Conservation (phyloP, 2,329 filamentous ascomycete species). For the Colletotrichum lentis region DNA sequence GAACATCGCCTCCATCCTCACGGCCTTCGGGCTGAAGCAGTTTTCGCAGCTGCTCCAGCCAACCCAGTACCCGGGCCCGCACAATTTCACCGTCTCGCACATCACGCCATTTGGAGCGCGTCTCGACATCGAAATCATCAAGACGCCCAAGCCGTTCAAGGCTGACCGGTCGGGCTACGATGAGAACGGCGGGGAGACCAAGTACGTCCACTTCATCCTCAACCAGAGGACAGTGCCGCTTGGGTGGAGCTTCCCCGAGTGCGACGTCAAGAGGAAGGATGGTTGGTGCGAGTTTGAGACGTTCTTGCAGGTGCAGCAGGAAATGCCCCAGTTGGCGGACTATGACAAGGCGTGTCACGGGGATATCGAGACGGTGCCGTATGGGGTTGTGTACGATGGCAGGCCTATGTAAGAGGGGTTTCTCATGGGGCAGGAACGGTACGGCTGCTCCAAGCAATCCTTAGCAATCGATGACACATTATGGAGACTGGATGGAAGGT, state of each 20-base stretch:
- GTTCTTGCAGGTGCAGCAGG: constrained; percentile 70
- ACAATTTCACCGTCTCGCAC: constrained; percentile 72
- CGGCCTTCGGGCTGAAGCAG: constrained; percentile 76
- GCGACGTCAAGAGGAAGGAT: constrained; percentile 68
- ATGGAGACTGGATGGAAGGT: too few relatives aligned
- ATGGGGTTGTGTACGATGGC: constrained; percentile 52
- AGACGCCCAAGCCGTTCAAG: constrained; percentile 68
- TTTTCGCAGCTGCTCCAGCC: constrained; percentile 69
- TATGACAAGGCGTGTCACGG: constrained; percentile 75
- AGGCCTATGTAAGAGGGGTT: constrained; percentile 42
- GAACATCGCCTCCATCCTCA: constrained; percentile 74
- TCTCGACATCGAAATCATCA: constrained; percentile 78
- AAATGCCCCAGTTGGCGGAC: constrained; percentile 64
- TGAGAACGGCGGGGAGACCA: constrained; percentile 62
- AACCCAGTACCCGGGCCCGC: constrained; percentile 61
- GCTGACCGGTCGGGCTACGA: constrained; percentile 63
- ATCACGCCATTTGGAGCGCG: constrained; percentile 76
- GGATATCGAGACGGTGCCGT: constrained; percentile 49
- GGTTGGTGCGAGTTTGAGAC: constrained; percentile 80
- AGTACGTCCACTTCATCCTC: constrained; percentile 77
- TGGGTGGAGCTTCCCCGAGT: constrained; percentile 70
- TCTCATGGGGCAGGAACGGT: too few relatives aligned
- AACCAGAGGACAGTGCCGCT: constrained; percentile 79
- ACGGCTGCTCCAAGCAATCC: too few relatives aligned
- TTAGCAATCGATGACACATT: too few relatives aligned